Base-by-base conservation (phyloP, 2,329 filamentous ascomycete species). In the Aspergillus unguis region DNA sequence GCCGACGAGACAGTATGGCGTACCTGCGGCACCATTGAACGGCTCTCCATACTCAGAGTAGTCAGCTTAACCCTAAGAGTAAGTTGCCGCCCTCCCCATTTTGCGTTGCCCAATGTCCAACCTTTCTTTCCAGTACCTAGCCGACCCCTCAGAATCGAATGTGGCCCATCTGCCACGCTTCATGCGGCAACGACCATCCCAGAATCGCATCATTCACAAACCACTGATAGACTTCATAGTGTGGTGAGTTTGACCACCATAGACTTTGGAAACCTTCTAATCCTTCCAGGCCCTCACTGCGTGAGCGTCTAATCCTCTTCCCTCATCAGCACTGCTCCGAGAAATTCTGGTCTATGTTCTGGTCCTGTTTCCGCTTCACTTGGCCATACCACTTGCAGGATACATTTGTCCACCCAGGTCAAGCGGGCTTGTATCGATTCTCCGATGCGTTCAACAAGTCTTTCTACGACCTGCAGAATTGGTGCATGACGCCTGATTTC, bases 281-380 rank as follows among this genome's bases (percentile, higher is more conserved):
- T 33, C 17, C 8, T 23, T 6, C 5, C 1, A 56, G 54, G 51
- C 51, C 54, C 6, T 40, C 51, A 4, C 47, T 56, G 10, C 54
- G 51, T 3, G 54, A 56, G 37, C 47, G 54, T 2, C 17, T 54
- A 10, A 50, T 54, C 10, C 11, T 54, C 4, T 54, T 48, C 25
- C 54, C 54, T 1, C 51, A 54, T 10, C 48, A 54, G 26, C 51
- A 54, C 10, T 54, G 54, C 26, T 56, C 48, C 2, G 51, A 54
- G 10, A 56, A 54, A 28, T 56, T 56, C 23, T 56, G 51, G 48
- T 31, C 48, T 8, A 47, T 54, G 38, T 54, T 56, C 32, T 56
- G 51, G 54, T 27, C 33, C 23, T 54, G 51, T 33, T 54, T 56
- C 31, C 51, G 54, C 2, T 52, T 56, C 36, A 40, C 31, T 9